Percentiles rank a stretch among this genome's conserved stretches.
Evolutionary conservation across 306 rosid genomes (phyloP).

Genomic region (Trifolium fragiferum): DNA sequence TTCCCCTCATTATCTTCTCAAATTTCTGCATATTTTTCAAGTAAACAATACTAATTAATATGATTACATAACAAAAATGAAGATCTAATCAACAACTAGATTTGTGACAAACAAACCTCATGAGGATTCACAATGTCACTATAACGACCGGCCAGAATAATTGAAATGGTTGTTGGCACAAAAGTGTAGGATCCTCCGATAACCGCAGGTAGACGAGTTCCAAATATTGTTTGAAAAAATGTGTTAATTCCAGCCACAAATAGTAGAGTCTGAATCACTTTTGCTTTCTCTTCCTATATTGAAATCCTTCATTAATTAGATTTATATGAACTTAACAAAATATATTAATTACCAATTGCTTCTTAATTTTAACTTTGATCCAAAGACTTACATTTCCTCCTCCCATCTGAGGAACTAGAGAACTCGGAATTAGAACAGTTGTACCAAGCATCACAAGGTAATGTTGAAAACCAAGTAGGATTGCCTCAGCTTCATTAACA

Average conservation of each 20-base stretch:
- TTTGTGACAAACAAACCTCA: constrained; percentile 61
- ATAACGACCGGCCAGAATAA: constrained; percentile 87
- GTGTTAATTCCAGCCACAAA: constrained; percentile 95
- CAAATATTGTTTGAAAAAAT: constrained; percentile 73
- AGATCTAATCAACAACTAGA: background rate
- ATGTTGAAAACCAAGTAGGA: constrained; percentile 95
- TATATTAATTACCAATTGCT: constrained; percentile 13
- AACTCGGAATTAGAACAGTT: constrained; percentile 86
- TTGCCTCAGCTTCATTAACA: constrained; percentile 83
- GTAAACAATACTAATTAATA: constrained; percentile 21
- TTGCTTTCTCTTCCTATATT: constrained; percentile 88
- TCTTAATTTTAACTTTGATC: background rate
- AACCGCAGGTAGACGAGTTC: constrained; percentile 95
- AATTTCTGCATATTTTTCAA: constrained; percentile 67
- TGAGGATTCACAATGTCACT: constrained; percentile 76
- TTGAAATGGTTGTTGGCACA: constrained; percentile 95
- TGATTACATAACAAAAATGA: background rate
- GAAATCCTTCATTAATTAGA: constrained; percentile 40
- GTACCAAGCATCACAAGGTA: constrained; percentile 99
- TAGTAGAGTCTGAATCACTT: constrained; percentile 82
- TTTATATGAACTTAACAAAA: constrained; percentile 34
- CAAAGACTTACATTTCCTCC: constrained; percentile 85
- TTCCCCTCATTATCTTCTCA: constrained; percentile 91
- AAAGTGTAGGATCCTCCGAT: constrained; percentile 88
- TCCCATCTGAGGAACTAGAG: constrained; percentile 96